Base-by-base conservation (phyloP, 208 protist genomes). In the Wallacemonas sp. region DNA sequence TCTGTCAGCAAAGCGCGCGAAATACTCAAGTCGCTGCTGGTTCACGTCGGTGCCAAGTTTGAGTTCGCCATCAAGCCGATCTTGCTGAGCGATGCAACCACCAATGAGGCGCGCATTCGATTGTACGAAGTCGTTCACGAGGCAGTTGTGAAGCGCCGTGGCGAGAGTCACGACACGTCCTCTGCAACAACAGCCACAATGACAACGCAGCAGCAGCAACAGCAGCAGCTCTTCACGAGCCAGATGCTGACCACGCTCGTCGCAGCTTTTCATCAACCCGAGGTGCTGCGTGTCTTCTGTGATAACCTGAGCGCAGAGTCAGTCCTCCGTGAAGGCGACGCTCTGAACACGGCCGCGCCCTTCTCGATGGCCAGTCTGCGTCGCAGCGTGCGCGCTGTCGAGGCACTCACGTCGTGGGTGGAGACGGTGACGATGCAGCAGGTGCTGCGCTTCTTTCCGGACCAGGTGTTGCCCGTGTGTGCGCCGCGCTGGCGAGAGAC, bases 391-490 rank as follows among this genome's bases (percentile, higher is more conserved):
- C 47, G 38, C 63, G 39, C 21, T 57, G 17, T 56, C 12, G 48
- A 56, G 14, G 48, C 48, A 19, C 48, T 56, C 61, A 38, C 54
- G 27, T 23, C 74, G 60, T 55, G 72, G 72, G 46, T 56, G 19
- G 44, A 65, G 48, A 49, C 9, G 19, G 44, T 49, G 14, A 49
- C 44, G 1, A 48, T 78, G 0, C 68, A 70, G 60, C 68, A 69
- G 33, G 69, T 80, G 47, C 60, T 87, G 21, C 70, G 69, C 41
- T 87, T 81, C 61, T 79, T 74, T 26, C 85, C 85, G 6, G 75
- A 87, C 1, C 77, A 80, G 34, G 80, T 77, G 27, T 74, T 77
- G 8, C 65, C 68, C 6, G 64, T 72, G 39, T 91, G 85, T 52
- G 64, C 77, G 16, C 39, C 30, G 3, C 58, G 55, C 9, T 90